Evolutionary conservation across 73 alveolate species (phyloP), one percentile per base, ranked within the genome.

Genomic region (Paramecium pentaurelia): DNA sequence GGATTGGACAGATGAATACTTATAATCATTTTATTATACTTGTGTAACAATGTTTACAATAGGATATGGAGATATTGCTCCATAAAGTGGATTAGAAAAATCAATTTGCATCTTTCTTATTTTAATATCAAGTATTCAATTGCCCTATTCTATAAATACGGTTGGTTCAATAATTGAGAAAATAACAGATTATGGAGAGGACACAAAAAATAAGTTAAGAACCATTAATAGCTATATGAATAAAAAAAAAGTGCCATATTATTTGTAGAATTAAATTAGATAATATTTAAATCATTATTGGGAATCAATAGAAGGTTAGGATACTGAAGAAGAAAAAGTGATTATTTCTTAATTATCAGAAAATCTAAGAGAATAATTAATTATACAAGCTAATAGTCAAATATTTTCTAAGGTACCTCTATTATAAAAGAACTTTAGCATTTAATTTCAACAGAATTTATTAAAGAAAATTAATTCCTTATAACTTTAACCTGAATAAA

Each of bases 41-140:
- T 75, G 96, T 58, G 91, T 96, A 0, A 95, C 98, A 0, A 95
- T 95, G 98, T 80, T 93, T 45, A 95, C 98, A n/a, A 97, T 95
- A 0, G 97, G 97, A 3, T 95, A 95, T 92, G 98, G 97, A 11
- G 98, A 95, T 71, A 88, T 95, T n/a, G 20, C 93, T 1, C 97
- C 97, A 10, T 37, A 71, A 40, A 93, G 92, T n/a, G 60, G 86
- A 18, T 36, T 47, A 16, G 98, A 95, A 64, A 93, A 93, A n/a
- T 34, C 93, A 2, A 77, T 47, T 38, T 92, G 93, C 40, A 86
- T 95, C 60, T 38, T 95, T n/a, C 77, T 95, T 1, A 95, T 96
- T 96, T 80, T 95, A 75, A 60, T 95, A 6, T 97, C 99, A 14
- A 95, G 99, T 86, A 97, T 95, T 12, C 49, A 94, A 27, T 96